Conservation (phyloP, 768 basidiomycete species). For the Gloeostereum incarnatum region DNA sequence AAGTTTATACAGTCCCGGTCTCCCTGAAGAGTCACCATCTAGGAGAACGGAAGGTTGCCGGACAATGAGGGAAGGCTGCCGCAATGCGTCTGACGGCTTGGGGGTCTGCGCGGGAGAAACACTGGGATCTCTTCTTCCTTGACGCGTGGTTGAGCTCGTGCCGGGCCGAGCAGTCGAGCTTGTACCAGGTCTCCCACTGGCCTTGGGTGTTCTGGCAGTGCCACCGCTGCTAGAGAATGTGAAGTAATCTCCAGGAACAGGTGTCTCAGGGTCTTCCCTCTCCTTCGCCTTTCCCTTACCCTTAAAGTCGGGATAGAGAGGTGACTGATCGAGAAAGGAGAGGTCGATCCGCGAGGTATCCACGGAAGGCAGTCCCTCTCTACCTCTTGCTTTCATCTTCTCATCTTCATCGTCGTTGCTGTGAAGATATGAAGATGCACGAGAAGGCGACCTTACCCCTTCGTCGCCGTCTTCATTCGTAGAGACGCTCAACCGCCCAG, state of each 20-base stretch:
- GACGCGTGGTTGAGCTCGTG: no score
- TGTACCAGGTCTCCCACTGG: no score
- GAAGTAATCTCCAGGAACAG: not conserved
- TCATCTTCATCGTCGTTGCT: no score
- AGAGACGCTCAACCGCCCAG: constrained; percentile 6
- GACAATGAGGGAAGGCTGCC: constrained; percentile 8
- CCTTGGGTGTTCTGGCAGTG: no score
- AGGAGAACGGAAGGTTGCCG: constrained; percentile 3
- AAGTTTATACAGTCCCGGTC: constrained; percentile 45
- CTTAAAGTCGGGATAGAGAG: constrained; percentile 9
- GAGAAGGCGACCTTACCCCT: no score
- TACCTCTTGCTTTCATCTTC: no score
- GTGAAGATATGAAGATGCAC: no score
- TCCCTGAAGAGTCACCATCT: constrained; percentile 5
- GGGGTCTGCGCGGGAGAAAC: not conserved
- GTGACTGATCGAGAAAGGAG: constrained; percentile 17
- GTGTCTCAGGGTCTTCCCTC: constrained; percentile 6
- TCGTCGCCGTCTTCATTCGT: no score
- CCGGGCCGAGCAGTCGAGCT: no score
- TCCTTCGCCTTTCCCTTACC: constrained; percentile 18
- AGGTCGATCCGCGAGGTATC: constrained; percentile 23
- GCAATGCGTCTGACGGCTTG: constrained; percentile 11
- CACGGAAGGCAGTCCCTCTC: constrained; percentile 17
- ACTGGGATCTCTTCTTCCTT: no score
- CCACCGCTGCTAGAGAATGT: no score